phyloP scores from a whole-genome alignment of 306 rosid species.

The Cucumis cinereus region DNA sequence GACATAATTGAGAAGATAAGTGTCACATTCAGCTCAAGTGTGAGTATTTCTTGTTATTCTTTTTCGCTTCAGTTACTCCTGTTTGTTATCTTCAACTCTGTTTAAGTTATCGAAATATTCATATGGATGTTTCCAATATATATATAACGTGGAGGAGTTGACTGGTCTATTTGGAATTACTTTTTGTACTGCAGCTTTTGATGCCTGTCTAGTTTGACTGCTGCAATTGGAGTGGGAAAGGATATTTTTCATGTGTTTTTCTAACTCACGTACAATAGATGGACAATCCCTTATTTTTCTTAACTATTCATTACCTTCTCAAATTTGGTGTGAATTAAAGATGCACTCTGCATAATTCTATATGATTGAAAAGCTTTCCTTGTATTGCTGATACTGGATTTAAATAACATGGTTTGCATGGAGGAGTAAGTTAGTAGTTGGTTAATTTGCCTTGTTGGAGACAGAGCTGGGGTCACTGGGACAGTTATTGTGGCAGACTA shows the following conservation, averaged over 20 bases:
- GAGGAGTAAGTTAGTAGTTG: neutral
- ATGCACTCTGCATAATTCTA: neutral
- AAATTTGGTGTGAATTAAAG: neutral
- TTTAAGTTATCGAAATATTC: neutral
- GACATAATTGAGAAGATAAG: conserved; percentile 92
- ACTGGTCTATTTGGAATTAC: neutral
- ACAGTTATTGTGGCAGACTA: neutral
- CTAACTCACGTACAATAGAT: neutral
- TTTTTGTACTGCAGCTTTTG: neutral
- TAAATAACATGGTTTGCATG: neutral
- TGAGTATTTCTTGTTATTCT: conserved; percentile 23
- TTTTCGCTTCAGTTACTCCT: neutral
- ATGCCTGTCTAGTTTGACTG: neutral
- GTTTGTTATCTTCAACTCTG: neutral
- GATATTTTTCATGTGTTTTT: neutral
- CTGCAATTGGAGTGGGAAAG: neutral
- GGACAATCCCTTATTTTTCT: neutral
- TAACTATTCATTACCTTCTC: neutral
- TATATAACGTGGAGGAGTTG: neutral
- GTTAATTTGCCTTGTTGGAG: neutral
- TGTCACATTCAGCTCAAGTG: conserved; percentile 89
- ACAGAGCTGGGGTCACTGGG: neutral
- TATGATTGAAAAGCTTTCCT: neutral
- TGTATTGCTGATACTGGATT: neutral
- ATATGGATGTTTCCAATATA: neutral